Percentiles rank a stretch among this genome's conserved stretches.
Conservation (phyloP, 441 rosid species). For the Croton setiger region DNA sequence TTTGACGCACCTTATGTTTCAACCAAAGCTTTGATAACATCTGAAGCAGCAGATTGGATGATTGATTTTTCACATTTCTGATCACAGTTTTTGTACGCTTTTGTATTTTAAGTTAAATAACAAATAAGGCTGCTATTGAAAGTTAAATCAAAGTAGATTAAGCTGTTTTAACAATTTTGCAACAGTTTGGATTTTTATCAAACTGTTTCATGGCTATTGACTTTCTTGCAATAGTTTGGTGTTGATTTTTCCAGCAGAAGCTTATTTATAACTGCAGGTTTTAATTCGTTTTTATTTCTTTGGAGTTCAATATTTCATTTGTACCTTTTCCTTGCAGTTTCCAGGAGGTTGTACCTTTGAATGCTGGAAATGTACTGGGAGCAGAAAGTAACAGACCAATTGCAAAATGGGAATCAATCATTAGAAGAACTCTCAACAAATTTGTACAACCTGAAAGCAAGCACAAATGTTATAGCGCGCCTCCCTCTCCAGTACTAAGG, state of each 20-base stretch:
- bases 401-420: constrained; percentile 86
- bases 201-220: background rate
- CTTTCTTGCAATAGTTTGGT: background rate
- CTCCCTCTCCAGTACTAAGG: constrained; percentile 76
- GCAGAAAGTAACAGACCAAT: constrained; percentile 91
- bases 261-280: background rate
- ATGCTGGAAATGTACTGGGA: constrained; percentile 94
- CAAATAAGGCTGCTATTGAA: too few species aligned
- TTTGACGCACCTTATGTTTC: background rate
- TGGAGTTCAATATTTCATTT: constrained; percentile 10
- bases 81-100: background rate
- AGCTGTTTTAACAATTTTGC: background rate
- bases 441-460: constrained; percentile 46
- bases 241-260: background rate
- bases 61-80: background rate
- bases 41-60: background rate
- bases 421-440: constrained; percentile 82
- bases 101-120: too few species aligned
- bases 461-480: constrained; percentile 83
- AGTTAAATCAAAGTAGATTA: background rate
- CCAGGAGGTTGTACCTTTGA: constrained; percentile 97
- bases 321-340: constrained; percentile 43
- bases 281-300: background rate
- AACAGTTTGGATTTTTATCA: background rate
- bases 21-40: background rate